These are phyloP conservation scores for Neonectria magnoliae DNA, from an alignment of 2,329 filamentous ascomycete genomes.

Conservation along the genomic window DNA sequence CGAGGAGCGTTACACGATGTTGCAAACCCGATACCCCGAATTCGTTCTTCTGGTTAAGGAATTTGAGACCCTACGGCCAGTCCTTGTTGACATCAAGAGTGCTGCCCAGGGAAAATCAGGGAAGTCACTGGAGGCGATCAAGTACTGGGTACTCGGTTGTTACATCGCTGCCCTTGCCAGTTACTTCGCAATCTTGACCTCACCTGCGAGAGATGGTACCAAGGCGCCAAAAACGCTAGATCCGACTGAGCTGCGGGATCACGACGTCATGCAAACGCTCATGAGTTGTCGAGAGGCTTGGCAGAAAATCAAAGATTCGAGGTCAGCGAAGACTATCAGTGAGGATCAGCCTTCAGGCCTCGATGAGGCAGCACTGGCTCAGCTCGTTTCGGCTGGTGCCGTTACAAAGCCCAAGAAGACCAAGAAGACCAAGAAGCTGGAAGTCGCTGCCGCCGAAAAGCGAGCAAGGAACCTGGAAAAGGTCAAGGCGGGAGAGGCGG, in stretches of 20 bases:
- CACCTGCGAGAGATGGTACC: constrained; percentile 71
- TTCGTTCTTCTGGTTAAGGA: constrained; percentile 88
- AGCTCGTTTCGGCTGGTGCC: constrained; percentile 33
- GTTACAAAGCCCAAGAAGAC: constrained; percentile 45
- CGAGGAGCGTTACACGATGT: constrained; percentile 78
- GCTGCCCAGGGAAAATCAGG: constrained; percentile 63
- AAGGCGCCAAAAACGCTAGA: constrained; percentile 69
- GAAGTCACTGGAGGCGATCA: constrained; percentile 71
- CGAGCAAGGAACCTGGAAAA: constrained; percentile 56
- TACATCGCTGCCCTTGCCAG: constrained; percentile 89
- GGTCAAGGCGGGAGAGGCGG: constrained; percentile 73
- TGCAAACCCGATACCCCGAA: constrained; percentile 88
- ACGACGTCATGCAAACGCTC: constrained; percentile 88
- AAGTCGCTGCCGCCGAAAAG: constrained; percentile 49
- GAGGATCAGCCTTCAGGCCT: constrained; percentile 41
- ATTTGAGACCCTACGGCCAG: constrained; percentile 76
- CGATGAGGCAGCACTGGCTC: constrained; percentile 40
- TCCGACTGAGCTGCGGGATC: constrained; percentile 84
- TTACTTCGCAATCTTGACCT: constrained; percentile 95
- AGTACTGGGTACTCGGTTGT: constrained; percentile 82
- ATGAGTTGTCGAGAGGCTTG: constrained; percentile 84
- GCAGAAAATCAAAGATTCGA: constrained; percentile 76
- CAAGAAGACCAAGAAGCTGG: constrained; percentile 47
- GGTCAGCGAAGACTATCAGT: constrained; percentile 55
- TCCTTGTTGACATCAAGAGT: constrained; percentile 67